Base-by-base conservation (phyloP, 495 filamentous ascomycete species). In the Penicillium malachiteum region DNA sequence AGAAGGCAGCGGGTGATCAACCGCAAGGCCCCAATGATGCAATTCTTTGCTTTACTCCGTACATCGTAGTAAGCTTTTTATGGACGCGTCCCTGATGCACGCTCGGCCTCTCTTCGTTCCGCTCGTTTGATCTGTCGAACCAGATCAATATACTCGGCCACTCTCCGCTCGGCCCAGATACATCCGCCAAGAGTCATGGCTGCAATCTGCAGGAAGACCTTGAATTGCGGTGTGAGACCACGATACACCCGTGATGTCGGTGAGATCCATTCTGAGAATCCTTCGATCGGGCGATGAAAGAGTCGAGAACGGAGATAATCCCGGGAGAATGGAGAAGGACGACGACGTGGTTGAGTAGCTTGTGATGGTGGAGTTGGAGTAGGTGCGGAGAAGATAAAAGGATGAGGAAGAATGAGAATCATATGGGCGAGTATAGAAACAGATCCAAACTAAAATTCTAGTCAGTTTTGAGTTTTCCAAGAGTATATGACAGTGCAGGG, bases 171-270 rank as follows among this genome's bases (percentile, higher is more conserved):
- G 0, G 90, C 90, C 78, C 91, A 91, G 34, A 96, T 78, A 79
- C 88, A 90, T 47, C 87, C 84, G 8, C 92, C 92, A 34, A 94
- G 59, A 12, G 89, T 91, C 91, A 96, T 95, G 50, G 81, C 84
- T 17, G 87, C 90, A 76, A 96, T 89, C 66, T 96, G 91, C 30
- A 96, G 72, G 61, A 91, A 95, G 77, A 92, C 84, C 75, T 96
- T 96, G 72, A 96, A 96, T 68, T 96, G 92, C 16, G 91, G 75
- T 2, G 92, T 96, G 59, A 96, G 66, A 0, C 87, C 83, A 26
- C 91, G 83, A 63, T 96, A 96, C 12, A 96, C 60, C 7, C 90
- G 90, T 14, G 85, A 86, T 1, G 65, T 54, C 8, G 73, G 75
- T 7, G 73, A 75, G 49, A 79, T 59, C 69, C 72, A 76, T 37